Base-by-base conservation (phyloP, 257 asterid genomes). In the Ligustrum vulgare region DNA sequence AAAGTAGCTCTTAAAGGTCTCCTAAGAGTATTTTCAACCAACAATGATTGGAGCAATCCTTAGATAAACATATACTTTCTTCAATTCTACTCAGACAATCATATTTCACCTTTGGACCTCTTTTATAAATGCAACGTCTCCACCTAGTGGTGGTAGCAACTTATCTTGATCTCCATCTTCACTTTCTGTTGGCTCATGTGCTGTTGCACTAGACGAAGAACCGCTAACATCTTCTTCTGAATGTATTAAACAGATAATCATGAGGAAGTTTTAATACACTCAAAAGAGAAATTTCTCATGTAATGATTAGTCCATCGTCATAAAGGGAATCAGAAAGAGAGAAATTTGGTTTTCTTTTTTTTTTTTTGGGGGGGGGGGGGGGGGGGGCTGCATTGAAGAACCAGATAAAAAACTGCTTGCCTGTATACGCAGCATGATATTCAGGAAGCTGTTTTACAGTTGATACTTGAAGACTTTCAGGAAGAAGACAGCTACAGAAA, bases 381-480 rank as follows among this genome's bases (percentile, higher is more conserved):
- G 7, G 37, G 7, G 37, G 37, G 45, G 45, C 66, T 34, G 11
- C 12, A 15, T n/a, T 12, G 56, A 62, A 9, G 20, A 13, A 60
- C 15, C 49, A 62, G 3, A 34, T 28, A 39, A 39, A 4, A 74
- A 77, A 9, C 41, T 12, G 71, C 73, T 25, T 75, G 84, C 87
- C 90, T 72, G 84, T 75, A 72, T 72, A 84, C 13, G 73, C 62
- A 60, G 13, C 16, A 60, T 83, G 86, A 60, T 81, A 86, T 80
- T 86, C 90, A 6, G 87, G 90, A 65, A 83, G 84, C 83, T 86
- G 87, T 71, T 83, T 86, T 67, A 86, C 90, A 36, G 85, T 81
- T 20, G 90, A 80, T 10, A 72, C 90, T 83, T 86, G 87, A 69
- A 83, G 87, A 76, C 86, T 83, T 78, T 86, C 90, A 74, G 90